Evolutionary conservation across 768 basidiomycete genomes (phyloP), one percentile per base, ranked within the genome.

Genomic region (Cantharellus cinnabarinus): DNA sequence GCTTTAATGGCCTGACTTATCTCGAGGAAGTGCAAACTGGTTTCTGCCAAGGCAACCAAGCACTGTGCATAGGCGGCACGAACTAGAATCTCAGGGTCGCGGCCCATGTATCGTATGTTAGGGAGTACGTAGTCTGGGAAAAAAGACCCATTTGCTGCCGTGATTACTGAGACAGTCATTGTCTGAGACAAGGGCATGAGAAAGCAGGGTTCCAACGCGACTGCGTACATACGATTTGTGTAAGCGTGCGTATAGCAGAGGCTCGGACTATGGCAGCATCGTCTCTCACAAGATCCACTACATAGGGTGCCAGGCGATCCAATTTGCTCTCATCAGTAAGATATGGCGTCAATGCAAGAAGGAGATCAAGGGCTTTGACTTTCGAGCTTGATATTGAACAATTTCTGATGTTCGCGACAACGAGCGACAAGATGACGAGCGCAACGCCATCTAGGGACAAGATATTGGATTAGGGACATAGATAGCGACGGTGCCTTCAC

Each of bases 61-160:
- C 84, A 86, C 64, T 89, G 85, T 0, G 93, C 95, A 73, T 81
- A 76, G 70, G 85, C 73, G 70, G 79, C 70, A 70, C 95, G 75
- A 2, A 85, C 82, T n/a, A 82, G 83, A 0, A 89, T 77, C 63
- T 97, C 91, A 1, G 82, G 74, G 66, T 98, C 95, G 56, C 80
- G 77, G 0, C 85, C 78, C 4, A 99, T 75, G 62, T 89, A 81
- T 41, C 79, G 78, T 65, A 89, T 79, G 66, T 95, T 88, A 1
- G 91, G 93, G 38, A 98, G 80, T 64, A 98, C 85, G 68, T 97
- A 99, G 69, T 97, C 93, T 0, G 91, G 87, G 66, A 98, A 85
- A 35, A 97, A 86, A 4, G 87, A 64, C 35, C 61, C 73, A 55
- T 79, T 79, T 0, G 76, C 76, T 3, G 77, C 77, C 2, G 79